Evolutionary conservation across 768 basidiomycete genomes (phyloP), one percentile per base, ranked within the genome.

Genomic region (Phlegmacium glaucopus): DNA sequence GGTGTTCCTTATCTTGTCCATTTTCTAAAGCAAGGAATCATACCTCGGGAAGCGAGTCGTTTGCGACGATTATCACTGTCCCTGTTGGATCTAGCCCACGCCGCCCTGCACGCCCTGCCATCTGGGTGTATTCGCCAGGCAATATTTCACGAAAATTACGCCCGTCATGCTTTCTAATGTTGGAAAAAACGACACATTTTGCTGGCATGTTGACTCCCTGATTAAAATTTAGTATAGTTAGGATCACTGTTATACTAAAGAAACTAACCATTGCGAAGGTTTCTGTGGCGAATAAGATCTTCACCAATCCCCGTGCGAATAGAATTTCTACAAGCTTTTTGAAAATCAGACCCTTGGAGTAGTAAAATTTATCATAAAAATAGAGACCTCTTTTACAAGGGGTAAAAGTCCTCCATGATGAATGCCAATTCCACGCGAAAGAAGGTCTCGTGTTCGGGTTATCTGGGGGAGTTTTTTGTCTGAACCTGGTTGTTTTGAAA

Each of bases 201-300:
- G 96, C 92, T 15, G 96, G 96, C 96, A 99, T 99, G 67, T 99
- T 99, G 45, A 99, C 96, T 41, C 96, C 96, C 94, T 97, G 50
- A 8, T 45, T 42, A 48, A 50, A 39, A 17, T 43, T 50, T 43
- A 16, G 25, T 16, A 47, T 43, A 9, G 25, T 48, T 11, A 44
- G 10, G 13, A 26, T 30, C 13, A 29, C 11, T 49, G 12, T 29
- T 38, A 26, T 6, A 29, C n/a, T 13, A 41, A 35, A 18, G n/a
- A 44, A n/a, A 60, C 74, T 48, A 47, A 93, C 94, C 95, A 99
- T 98, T 0, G 95, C 95, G 64, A 99, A 99, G 0, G 96, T 99
- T 69, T 99, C 96, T 4, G 96, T 99, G 1, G 96, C 96, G 62
- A 99, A 99, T 6, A 99, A 71, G 16, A 96, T 82, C 67, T 97